These are phyloP conservation scores for Podospora tetraspora DNA, from an alignment of 495 filamentous ascomycete genomes.

Conservation along the genomic window DNA sequence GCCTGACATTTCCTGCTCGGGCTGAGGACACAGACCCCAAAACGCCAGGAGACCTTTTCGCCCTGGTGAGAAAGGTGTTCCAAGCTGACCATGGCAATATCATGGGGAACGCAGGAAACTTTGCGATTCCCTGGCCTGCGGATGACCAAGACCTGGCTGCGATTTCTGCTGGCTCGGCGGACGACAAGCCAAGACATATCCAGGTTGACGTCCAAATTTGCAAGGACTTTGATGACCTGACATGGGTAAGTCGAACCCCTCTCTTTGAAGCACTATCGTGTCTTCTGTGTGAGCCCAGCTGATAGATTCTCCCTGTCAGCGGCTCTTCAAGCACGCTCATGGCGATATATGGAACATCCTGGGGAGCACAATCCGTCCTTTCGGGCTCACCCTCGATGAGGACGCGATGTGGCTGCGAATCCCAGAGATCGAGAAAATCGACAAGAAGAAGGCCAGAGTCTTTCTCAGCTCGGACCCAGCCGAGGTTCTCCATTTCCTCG, in stretches of 20 bases:
- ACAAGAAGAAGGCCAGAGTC: constrained; percentile 51
- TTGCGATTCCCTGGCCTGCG: constrained; percentile 52
- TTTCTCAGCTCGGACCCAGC: constrained; percentile 51
- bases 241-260: no score
- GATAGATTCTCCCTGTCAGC: constrained; percentile 10
- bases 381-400: constrained; percentile 59
- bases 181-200: no score
- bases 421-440: constrained; percentile 52
- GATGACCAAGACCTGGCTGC: no score
- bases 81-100: no score
- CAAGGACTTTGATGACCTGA: constrained; percentile 33
- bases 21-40: background rate
- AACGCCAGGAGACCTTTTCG: no score
- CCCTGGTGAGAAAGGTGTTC: no score
- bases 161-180: no score
- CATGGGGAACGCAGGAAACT: constrained; percentile 25
- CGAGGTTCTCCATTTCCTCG: constrained; percentile 53
- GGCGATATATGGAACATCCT: constrained; percentile 64
- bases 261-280: no score
- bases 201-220: constrained; percentile 63
- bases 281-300: no score
- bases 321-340: constrained; percentile 55
- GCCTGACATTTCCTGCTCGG: constrained; percentile 18
- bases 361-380: constrained; percentile 53
- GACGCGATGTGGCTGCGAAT: constrained; percentile 55